phyloP scores from a whole-genome alignment of 129 eudicot genomes.

The Ambrosia trifida region DNA sequence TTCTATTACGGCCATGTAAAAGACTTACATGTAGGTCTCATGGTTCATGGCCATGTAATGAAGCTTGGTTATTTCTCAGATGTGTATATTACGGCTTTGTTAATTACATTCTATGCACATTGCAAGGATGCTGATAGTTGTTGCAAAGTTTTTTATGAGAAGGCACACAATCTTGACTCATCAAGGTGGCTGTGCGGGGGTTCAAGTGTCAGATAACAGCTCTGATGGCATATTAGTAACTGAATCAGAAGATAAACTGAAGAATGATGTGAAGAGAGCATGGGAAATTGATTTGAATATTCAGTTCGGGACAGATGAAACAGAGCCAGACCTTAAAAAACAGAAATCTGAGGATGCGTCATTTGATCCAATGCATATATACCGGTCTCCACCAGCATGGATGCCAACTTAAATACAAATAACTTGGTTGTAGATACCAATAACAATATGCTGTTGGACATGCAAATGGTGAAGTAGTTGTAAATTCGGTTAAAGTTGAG shows the following conservation, averaged over 20 bases:
- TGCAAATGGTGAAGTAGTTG: conserved; percentile 51
- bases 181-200: conserved; percentile 92
- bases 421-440: conserved; percentile 45
- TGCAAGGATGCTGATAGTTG: conserved; percentile 47
- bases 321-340: conserved; percentile 49
- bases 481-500: conserved; percentile 51
- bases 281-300: conserved; percentile 69
- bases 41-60: conserved; percentile 60
- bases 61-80: conserved; percentile 60
- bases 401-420: conserved; percentile 31
- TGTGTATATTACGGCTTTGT: conserved; percentile 53
- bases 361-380: conserved; percentile 28
- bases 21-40: conserved; percentile 40
- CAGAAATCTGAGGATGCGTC: conserved; percentile 61
- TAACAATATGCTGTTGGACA: conserved; percentile 27
- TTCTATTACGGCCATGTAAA: conserved; percentile 49
- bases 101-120: conserved; percentile 74
- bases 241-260: conserved; percentile 45
- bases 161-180: conserved; percentile 63
- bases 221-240: conserved; percentile 29
- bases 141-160: conserved; percentile 57
- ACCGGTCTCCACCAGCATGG: conserved; percentile 30
- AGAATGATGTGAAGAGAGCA: conserved; percentile 52
- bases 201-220: conserved; percentile 52
- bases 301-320: conserved; percentile 53